Percentiles rank a stretch among this genome's conserved stretches.
These are phyloP conservation scores for Yarrowia hollandica DNA, from an alignment of 805 yeast genomes.

Conservation along the genomic window DNA sequence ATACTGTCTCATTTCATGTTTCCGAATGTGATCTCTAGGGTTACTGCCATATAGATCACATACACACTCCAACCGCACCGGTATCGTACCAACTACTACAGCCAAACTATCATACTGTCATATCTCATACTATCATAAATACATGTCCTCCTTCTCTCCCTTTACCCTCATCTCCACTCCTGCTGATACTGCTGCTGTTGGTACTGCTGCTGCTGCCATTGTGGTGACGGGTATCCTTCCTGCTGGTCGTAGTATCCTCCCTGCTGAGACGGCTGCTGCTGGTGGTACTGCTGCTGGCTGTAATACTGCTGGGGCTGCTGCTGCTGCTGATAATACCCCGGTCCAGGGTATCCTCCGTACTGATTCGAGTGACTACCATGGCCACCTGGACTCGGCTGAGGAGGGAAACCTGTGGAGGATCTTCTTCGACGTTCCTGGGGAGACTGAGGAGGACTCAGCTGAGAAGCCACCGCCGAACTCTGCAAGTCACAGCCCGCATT, in stretches of 20 bases:
- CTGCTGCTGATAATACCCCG: background rate
- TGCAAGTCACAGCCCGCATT: background rate
- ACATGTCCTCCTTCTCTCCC: background rate
- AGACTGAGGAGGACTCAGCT: slow-evolving; percentile 3
- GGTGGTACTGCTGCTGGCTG: background rate
- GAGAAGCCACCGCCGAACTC: background rate
- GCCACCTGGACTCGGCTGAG: background rate
- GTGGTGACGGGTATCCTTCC: background rate
- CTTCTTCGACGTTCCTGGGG: background rate
- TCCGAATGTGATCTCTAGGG: too few relatives aligned
- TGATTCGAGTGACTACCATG: background rate
- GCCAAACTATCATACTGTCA: too few relatives aligned
- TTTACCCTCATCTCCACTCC: background rate
- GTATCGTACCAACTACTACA: too few relatives aligned
- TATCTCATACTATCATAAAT: background rate
- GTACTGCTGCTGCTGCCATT: slow-evolving; percentile 3
- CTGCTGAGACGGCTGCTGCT: background rate
- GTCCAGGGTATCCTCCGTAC: background rate
- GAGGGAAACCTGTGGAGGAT: background rate
- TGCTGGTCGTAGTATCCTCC: background rate
- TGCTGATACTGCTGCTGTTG: background rate
- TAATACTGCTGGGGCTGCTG: background rate
- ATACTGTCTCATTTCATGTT: too few relatives aligned
- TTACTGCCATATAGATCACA: too few relatives aligned
- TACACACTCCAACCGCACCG: too few relatives aligned